Conservation (phyloP, 2,329 filamentous ascomycete species). For the Neophaeococcomyces aloes region DNA sequence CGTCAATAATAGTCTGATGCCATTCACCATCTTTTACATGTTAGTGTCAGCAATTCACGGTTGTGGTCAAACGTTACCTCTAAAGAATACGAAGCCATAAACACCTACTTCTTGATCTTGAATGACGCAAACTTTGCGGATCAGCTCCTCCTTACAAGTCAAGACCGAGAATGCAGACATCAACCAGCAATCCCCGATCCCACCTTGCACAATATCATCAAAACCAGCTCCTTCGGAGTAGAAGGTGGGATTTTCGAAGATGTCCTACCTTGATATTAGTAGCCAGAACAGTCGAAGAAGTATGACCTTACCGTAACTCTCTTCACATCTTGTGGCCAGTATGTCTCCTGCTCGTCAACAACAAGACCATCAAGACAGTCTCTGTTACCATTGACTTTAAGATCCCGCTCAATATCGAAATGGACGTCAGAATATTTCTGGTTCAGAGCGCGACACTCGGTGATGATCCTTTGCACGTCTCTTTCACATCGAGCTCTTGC, state of each 20-base stretch:
- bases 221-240: conserved; percentile 67
- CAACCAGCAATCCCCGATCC: conserved; percentile 76
- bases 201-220: conserved; percentile 68
- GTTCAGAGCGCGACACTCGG: conserved; percentile 63
- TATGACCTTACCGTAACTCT: conserved; percentile 46
- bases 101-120: conserved; percentile 64
- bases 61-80: conserved; percentile 36
- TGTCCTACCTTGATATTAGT: conserved; percentile 44
- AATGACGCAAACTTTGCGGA: conserved; percentile 63
- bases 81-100: conserved; percentile 75
- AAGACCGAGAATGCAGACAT: conserved; percentile 70
- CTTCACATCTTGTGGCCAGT: conserved; percentile 61
- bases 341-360: conserved; percentile 25
- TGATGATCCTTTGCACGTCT: conserved; percentile 48
- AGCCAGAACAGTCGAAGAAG: conserved; percentile 1
- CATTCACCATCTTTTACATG: conserved; percentile 61
- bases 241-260: conserved; percentile 67
- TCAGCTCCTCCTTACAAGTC: conserved; percentile 59
- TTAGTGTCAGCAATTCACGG: not conserved
- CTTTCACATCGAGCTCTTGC: conserved; percentile 58
- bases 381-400: conserved; percentile 45
- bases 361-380: conserved; percentile 44
- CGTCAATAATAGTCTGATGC: conserved; percentile 84
- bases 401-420: conserved; percentile 71
- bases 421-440: conserved; percentile 79